These are phyloP conservation scores for Jatropha podagrica DNA, from an alignment of 441 rosid species.

Conservation along the genomic window DNA sequence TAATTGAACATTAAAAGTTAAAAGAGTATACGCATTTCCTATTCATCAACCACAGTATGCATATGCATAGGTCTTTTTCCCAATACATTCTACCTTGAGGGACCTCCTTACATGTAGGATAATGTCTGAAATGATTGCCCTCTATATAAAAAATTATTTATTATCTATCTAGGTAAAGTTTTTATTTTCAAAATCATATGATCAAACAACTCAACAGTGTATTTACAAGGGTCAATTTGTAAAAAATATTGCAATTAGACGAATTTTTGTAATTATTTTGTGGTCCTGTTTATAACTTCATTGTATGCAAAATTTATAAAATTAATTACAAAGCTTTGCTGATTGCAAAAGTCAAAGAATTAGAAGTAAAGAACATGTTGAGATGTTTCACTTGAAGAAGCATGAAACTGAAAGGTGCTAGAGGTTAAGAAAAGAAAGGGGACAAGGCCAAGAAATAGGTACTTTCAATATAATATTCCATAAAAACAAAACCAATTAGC, in stretches of 20 bases:
- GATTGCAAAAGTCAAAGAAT: background rate
- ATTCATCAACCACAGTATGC: background rate
- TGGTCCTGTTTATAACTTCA: too few species aligned
- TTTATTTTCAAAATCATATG: too few species aligned
- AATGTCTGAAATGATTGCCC: conserved; percentile 16
- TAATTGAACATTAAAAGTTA: background rate
- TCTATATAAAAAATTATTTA: background rate
- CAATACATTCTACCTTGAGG: conserved; percentile 11
- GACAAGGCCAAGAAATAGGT: too few species aligned
- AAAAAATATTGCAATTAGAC: too few species aligned
- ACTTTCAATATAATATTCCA: too few species aligned
- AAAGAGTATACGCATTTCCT: too few species aligned
- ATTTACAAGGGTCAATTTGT: too few species aligned
- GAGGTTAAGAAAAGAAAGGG: too few species aligned
- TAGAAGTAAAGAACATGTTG: background rate
- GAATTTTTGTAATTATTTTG: too few species aligned
- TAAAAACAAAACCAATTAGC: too few species aligned
- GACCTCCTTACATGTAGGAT: conserved; percentile 7
- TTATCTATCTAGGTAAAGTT: background rate
- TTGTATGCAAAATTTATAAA: too few species aligned
- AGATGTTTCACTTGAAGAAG: background rate
- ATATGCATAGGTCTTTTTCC: background rate
- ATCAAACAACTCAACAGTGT: too few species aligned
- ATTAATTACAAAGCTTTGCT: background rate
- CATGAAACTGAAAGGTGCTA: background rate